A percentile compares a stretch with the other conserved stretches of the same genome.
Evolutionary conservation across 495 filamentous ascomycete species (phyloP).

Genomic region (Daldinia grandis): DNA sequence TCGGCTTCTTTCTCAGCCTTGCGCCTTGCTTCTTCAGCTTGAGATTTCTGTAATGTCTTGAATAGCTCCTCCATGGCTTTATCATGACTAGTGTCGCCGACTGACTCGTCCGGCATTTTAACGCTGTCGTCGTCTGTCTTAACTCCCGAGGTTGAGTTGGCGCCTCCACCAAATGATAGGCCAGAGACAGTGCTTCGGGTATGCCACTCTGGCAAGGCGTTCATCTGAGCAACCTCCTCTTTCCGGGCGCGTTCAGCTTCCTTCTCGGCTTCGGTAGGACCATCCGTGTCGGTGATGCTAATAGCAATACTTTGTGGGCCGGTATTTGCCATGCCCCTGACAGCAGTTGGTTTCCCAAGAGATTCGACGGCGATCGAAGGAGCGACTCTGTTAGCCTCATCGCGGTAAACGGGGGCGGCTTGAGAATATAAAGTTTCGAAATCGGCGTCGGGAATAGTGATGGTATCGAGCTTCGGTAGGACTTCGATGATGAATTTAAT

Average conservation of each 20-base stretch:
- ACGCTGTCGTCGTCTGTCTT: conserved; percentile 65
- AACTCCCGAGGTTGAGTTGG: conserved; percentile 55
- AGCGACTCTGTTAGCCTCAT: conserved; percentile 67
- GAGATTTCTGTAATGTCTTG: conserved; percentile 60
- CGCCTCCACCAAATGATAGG: conserved; percentile 45
- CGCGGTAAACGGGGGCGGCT: conserved; percentile 67
- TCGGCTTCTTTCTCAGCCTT: conserved; percentile 59
- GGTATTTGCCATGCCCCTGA: conserved; percentile 72
- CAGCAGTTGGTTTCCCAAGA: conserved; percentile 66
- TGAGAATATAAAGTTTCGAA: conserved; percentile 78
- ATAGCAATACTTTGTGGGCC: conserved; percentile 78
- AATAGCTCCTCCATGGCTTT: conserved; percentile 63
- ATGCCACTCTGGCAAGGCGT: conserved; percentile 89
- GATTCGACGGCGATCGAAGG: conserved; percentile 60
- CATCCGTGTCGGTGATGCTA: conserved; percentile 74
- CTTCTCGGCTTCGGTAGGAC: conserved; percentile 77
- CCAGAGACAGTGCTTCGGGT: conserved; percentile 79
- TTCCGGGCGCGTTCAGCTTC: conserved; percentile 76
- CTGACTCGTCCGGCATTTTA: conserved; percentile 37
- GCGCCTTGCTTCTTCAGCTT: conserved; percentile 56
- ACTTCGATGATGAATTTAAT: conserved; percentile 84
- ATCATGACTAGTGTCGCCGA: conserved; percentile 52
- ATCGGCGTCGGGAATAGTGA: conserved; percentile 83
- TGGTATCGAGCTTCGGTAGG: conserved; percentile 83
- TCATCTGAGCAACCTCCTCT: conserved; percentile 79